These are phyloP conservation scores for Penicillium sclerotiorum DNA, from an alignment of 2,329 filamentous ascomycete species.

Conservation along the genomic window DNA sequence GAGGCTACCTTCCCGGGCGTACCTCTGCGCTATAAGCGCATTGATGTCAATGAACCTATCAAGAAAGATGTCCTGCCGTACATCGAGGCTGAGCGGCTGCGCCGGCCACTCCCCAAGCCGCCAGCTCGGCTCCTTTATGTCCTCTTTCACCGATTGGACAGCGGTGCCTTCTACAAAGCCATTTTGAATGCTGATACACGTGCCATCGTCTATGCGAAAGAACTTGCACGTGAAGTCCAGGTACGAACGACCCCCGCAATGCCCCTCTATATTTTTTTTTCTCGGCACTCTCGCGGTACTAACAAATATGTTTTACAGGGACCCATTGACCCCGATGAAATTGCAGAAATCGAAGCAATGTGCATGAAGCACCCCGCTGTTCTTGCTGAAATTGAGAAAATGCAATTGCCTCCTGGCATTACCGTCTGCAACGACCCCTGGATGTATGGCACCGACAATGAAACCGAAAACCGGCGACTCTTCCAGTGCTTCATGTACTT, in stretches of 20 bases:
- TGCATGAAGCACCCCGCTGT: constrained; percentile 59
- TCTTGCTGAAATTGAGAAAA: constrained; percentile 60
- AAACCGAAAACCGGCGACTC: constrained; percentile 42
- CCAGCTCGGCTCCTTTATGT: constrained; percentile 58
- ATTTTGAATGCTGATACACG: constrained; percentile 45
- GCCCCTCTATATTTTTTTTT: neutral
- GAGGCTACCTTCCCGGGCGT: constrained; percentile 40
- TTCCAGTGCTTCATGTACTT: constrained; percentile 47
- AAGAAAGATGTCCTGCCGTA: constrained; percentile 63
- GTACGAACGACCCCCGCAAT: constrained; percentile 30
- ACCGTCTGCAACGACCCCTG: constrained; percentile 64
- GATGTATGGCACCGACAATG: constrained; percentile 63
- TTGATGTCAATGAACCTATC: constrained; percentile 66
- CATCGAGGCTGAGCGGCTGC: constrained; percentile 62
- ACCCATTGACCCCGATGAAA: constrained; percentile 62
- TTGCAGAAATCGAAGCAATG: constrained; percentile 59
- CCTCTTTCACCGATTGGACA: constrained; percentile 50
- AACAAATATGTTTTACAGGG: constrained; percentile 59
- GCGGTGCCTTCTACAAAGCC: constrained; percentile 44
- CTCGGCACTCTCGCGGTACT: constrained; percentile 25
- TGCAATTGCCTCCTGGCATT: constrained; percentile 60
- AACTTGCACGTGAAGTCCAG: constrained; percentile 50
- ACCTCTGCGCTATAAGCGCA: constrained; percentile 61
- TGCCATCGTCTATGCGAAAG: constrained; percentile 39
- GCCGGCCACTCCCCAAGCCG: constrained; percentile 50